Base-by-base conservation (phyloP, 768 basidiomycete genomes). In the Fibroporia radiculosa region DNA sequence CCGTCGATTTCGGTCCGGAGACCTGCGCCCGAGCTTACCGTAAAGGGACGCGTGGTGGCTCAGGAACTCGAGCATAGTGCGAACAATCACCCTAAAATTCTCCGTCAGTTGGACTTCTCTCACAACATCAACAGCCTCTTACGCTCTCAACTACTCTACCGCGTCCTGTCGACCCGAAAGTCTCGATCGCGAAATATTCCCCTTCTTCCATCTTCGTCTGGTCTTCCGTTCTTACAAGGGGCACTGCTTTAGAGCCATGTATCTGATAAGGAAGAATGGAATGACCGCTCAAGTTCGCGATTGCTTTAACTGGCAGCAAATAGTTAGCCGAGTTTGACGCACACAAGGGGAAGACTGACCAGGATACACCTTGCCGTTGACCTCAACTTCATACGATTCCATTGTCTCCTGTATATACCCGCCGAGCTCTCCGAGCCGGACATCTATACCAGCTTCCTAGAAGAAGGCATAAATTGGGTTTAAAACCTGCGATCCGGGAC, bases 141-240 rank as follows among this genome's bases (percentile, higher is more conserved):
- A 89, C 90, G 49, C 74, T 75, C 57, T 98, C 95, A 13, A 89
- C 73, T 18, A 96, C 89, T 20, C 79, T 73, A 6, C 93, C 96
- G 32, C 84, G 74, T 13, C 96, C 95, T 0, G 95, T 98, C n/a
- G 87, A 89, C 10, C 96, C 96, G 62, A 99, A 99, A 1, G 96
- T 99, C 65, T 99, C 96, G 45, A 99, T 95, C 7, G 96, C 96
- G 62, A 90, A 99, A 60, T 98, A 97, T 57, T 98, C 96, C 31
- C 93, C 96, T 65, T 99, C 96, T 59, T 98, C 96, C 96, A 99
- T 99, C 67, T 90, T 95, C 12, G 86, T 90, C 49, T 84, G 80
- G 59, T 96, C 93, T 25, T 83, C 77, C 45, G 85, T 91, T 62
- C 85, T 89, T 35, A 96, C 88, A 35, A 98, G 77, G 27, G 89